Percentiles rank a stretch among this genome's conserved stretches.
These are phyloP conservation scores for Plasmodium fragile DNA, from an alignment of 169 alveolate genomes.

Conservation along the genomic window DNA sequence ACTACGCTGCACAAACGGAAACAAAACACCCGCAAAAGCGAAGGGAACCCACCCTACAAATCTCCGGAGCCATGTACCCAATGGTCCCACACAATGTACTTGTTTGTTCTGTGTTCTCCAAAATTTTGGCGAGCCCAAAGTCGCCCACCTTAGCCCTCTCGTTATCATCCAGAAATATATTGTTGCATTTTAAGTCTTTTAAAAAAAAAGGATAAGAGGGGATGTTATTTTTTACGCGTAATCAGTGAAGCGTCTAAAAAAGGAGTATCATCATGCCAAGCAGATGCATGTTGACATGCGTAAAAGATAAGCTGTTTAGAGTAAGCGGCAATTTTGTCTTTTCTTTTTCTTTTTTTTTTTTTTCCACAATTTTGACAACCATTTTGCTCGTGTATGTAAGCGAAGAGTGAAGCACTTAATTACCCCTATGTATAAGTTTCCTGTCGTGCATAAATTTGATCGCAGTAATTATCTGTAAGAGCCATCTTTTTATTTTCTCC, in stretches of 20 bases:
- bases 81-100: constrained; percentile 76
- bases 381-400: background rate
- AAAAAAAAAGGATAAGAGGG: background rate
- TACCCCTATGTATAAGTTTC: constrained; percentile 74
- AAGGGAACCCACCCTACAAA: constrained; percentile 46
- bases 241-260: background rate
- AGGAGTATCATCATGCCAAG: background rate
- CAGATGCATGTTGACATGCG: background rate
- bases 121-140: constrained; percentile 70
- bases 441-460: constrained; percentile 73
- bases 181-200: constrained; percentile 76
- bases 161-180: constrained; percentile 75
- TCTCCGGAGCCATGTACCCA: constrained; percentile 78
- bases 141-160: constrained; percentile 76
- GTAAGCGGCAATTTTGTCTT: background rate
- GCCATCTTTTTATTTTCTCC: constrained; percentile 67
- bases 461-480: constrained; percentile 72
- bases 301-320: background rate
- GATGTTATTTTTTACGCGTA: background rate
- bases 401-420: background rate
- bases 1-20: background rate
- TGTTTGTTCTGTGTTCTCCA: constrained; percentile 71
- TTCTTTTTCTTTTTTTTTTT: background rate
- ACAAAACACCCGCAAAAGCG: background rate
- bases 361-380: background rate